Base-by-base conservation (phyloP, 78 protist species). In the Pelomyxa schiedti region DNA sequence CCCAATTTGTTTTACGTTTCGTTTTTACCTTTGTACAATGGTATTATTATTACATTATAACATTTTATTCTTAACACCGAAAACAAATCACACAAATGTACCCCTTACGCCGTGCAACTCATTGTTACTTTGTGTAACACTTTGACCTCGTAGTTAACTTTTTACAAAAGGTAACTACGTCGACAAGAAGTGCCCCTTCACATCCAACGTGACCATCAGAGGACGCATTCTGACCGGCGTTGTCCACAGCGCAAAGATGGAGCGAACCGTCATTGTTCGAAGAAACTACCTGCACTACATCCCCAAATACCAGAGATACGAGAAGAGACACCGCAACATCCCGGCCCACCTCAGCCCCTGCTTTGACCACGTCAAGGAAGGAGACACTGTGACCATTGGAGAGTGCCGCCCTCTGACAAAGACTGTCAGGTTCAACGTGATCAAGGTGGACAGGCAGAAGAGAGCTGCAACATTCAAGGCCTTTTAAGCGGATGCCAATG, bases 181-280 rank as follows among this genome's bases (percentile, higher is more conserved):
- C 42, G 99, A 98, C 95, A 94, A 95, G 90, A 98, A 98, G 92
- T 98, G 99, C 93, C 99, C 99, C 39, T 97, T 92, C 92, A 90
- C 98, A 80, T 92, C 98, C 47, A 74, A 88, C 68, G 99, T 97
- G 47, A 63, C 91, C 75, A 97, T 97, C 92, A 99, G 99, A 66
- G 99, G 99, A 43, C 91, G 96, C 72, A 85, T 97, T 86, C 80
- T 98, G 74, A 75, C 82, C 22, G 99, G 99, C 35, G 72, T 88
- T 6, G 94, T 96, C 39, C 74, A 69, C 71, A 74, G 94, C 63
- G 67, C 52, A 80, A 93, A 93, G 86, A 85, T 87, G 88, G 78
- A 75, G 77, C 77, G 82, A 66, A 81, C 83, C 70, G 53, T 86
- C 80, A 66, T 79, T 40, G 80, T 85, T 72, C 95, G 99, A 75